phyloP scores from a whole-genome alignment of 2,329 filamentous ascomycete genomes.

The Paraconiothyrium brasiliense region DNA sequence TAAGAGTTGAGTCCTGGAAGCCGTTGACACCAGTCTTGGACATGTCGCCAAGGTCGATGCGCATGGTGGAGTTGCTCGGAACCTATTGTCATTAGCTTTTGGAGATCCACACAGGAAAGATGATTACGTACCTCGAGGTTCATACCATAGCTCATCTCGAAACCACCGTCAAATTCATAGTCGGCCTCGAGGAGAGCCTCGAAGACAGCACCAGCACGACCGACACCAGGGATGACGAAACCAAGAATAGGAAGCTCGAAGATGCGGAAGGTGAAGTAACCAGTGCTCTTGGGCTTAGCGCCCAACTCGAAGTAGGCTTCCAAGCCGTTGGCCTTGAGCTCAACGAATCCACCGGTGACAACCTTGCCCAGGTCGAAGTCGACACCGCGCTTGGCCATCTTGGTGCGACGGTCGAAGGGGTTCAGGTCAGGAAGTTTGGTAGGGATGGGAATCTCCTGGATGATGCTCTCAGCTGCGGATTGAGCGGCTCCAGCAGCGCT shows the following conservation, averaged over 20 bases:
- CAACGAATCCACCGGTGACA: slow-evolving; percentile 45
- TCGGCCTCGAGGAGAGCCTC: slow-evolving; percentile 38
- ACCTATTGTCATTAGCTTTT: slow-evolving; percentile 28
- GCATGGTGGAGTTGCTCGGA: slow-evolving; percentile 41
- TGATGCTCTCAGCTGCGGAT: slow-evolving; percentile 34
- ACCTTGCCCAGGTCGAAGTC: slow-evolving; percentile 27
- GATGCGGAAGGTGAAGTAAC: slow-evolving; percentile 33
- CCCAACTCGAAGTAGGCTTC: slow-evolving; percentile 48
- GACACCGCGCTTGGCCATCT: slow-evolving; percentile 5
- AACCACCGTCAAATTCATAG: slow-evolving; percentile 36
- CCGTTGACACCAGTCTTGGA: slow-evolving; percentile 35
- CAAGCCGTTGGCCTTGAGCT: slow-evolving; percentile 41
- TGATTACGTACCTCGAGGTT: slow-evolving; percentile 42
- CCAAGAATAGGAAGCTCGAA: slow-evolving; percentile 40
- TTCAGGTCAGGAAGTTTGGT: slow-evolving; percentile 5
- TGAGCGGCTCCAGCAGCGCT: slow-evolving; percentile 35
- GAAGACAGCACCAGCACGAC: slow-evolving; percentile 48
- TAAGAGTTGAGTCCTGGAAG: slow-evolving; percentile 40
- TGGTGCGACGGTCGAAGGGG: slow-evolving; percentile 6
- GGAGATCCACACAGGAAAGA: background rate
- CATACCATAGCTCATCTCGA: slow-evolving; percentile 50
- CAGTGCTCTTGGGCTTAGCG: slow-evolving; percentile 34
- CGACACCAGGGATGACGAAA: slow-evolving; percentile 48
- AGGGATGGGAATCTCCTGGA: slow-evolving; percentile 28
- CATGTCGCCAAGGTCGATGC: slow-evolving; percentile 40